phyloP scores from a whole-genome alignment of 768 basidiomycete genomes.

The Cystobasidium tubakii region DNA sequence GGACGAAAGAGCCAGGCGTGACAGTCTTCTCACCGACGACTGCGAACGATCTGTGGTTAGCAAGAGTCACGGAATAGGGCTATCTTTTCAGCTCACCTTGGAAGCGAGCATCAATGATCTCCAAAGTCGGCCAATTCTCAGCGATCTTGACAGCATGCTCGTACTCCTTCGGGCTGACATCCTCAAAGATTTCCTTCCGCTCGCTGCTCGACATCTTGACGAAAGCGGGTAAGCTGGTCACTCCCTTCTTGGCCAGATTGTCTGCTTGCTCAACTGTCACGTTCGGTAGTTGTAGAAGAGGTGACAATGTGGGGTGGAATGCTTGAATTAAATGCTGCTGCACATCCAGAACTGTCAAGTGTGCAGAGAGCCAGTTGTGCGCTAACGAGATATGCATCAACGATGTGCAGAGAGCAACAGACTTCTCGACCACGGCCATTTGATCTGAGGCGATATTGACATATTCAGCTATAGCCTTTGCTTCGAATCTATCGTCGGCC shows the following conservation, averaged over 20 bases:
- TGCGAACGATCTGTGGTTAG: background rate
- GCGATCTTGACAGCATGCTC: slow-evolving; percentile 61
- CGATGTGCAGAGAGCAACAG: slow-evolving; percentile 51
- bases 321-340: slow-evolving; percentile 81
- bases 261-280: slow-evolving; percentile 53
- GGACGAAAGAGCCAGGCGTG: slow-evolving; percentile 80
- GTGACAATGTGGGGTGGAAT: slow-evolving; percentile 51
- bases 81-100: slow-evolving; percentile 59
- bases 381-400: slow-evolving; percentile 74
- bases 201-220: slow-evolving; percentile 38
- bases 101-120: slow-evolving; percentile 75
- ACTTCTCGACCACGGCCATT: slow-evolving; percentile 40
- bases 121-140: slow-evolving; percentile 65
- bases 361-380: slow-evolving; percentile 80
- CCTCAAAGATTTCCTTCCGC: slow-evolving; percentile 37
- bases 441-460: slow-evolving; percentile 37
- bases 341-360: slow-evolving; percentile 70
- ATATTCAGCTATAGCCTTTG: background rate
- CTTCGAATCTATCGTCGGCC: slow-evolving; percentile 14
- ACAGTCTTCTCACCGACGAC: slow-evolving; percentile 82
- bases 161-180: slow-evolving; percentile 33
- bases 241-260: slow-evolving; percentile 44
- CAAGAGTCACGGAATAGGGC: background rate
- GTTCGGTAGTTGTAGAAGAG: slow-evolving; percentile 71
- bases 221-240: slow-evolving; percentile 39